Evolutionary conservation across 2,329 filamentous ascomycete genomes (phyloP).

Genomic region (Fusarium xylarioides): DNA sequence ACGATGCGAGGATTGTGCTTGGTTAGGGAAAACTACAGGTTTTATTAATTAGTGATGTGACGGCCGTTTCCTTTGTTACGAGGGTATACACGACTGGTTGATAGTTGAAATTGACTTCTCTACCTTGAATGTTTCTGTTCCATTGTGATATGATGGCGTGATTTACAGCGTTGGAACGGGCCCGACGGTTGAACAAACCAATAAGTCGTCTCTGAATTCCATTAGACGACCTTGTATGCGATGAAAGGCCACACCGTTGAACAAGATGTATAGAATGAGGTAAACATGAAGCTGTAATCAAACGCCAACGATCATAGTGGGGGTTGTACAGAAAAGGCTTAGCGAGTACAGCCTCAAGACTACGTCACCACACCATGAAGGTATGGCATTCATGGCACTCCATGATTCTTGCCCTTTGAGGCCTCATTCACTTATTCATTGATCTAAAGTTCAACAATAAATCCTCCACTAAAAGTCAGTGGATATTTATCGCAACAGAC

Average conservation of each 20-base stretch:
- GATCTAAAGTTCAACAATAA: neutral
- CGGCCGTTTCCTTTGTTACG: conserved; percentile 34
- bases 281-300: neutral
- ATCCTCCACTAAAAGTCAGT: neutral
- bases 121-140: neutral
- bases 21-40: conserved; percentile 14
- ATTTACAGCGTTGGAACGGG: accelerated
- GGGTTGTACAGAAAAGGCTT: conserved; percentile 13
- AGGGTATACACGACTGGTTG: conserved; percentile 23
- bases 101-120: conserved; percentile 35
- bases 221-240: too few species aligned
- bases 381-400: neutral
- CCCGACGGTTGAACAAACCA: too few species aligned
- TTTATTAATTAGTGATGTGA: conserved; percentile 25
- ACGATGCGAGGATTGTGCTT: conserved; percentile 16
- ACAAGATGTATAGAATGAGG: neutral
- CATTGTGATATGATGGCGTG: too few species aligned
- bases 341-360: conserved; percentile 12
- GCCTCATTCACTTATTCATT: neutral
- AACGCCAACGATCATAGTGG: neutral
- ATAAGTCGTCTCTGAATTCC: accelerated
- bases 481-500: neutral
- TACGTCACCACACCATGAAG: conserved; percentile 24
- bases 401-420: neutral
- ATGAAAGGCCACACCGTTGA: neutral